A percentile compares a stretch with the other conserved stretches of the same genome.
These are phyloP conservation scores for Wickerhamiella siamensis DNA, from an alignment of 805 yeast species.

Conservation along the genomic window DNA sequence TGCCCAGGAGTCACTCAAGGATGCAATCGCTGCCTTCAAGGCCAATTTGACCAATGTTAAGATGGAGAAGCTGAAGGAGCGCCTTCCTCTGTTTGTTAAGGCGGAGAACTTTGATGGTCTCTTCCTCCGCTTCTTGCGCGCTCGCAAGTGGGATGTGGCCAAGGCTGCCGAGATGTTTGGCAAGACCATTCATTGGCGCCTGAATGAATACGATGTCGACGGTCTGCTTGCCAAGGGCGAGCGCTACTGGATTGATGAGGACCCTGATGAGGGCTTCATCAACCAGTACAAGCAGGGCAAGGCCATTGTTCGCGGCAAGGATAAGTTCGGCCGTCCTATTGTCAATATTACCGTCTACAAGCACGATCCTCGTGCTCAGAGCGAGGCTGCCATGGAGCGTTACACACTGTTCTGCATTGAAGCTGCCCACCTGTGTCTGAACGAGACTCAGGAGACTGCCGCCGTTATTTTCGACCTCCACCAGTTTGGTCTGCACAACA, in stretches of 20 bases:
- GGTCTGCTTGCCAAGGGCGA: constrained; percentile 60
- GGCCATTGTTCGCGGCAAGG: constrained; percentile 62
- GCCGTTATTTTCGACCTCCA: constrained; percentile 75
- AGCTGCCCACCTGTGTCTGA: constrained; percentile 58
- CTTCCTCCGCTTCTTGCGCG: constrained; percentile 62
- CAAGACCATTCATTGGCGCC: constrained; percentile 66
- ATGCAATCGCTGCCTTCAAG: constrained; percentile 27
- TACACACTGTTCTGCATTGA: constrained; percentile 71
- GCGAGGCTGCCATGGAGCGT: constrained; percentile 55
- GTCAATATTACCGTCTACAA: constrained; percentile 66
- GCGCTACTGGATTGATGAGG: constrained; percentile 34
- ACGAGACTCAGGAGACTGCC: constrained; percentile 65
- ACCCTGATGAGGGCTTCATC: constrained; percentile 31
- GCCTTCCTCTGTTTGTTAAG: constrained; percentile 49
- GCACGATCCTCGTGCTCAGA: constrained; percentile 56
- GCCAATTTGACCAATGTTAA: constrained; percentile 38
- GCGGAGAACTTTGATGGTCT: constrained; percentile 73
- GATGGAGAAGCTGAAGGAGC: constrained; percentile 35
- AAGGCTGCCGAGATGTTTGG: constrained; percentile 57
- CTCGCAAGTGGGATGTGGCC: constrained; percentile 72
- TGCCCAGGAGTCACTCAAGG: constrained; percentile 12
- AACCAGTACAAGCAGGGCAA: constrained; percentile 50
- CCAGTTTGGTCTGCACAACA: constrained; percentile 77
- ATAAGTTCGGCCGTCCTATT: constrained; percentile 60
- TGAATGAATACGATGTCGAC: constrained; percentile 45